Percentiles rank a stretch among this genome's conserved stretches.
Evolutionary conservation across 1,284 basidiomycete species (phyloP).

Genomic region (Takashimella koratensis): DNA sequence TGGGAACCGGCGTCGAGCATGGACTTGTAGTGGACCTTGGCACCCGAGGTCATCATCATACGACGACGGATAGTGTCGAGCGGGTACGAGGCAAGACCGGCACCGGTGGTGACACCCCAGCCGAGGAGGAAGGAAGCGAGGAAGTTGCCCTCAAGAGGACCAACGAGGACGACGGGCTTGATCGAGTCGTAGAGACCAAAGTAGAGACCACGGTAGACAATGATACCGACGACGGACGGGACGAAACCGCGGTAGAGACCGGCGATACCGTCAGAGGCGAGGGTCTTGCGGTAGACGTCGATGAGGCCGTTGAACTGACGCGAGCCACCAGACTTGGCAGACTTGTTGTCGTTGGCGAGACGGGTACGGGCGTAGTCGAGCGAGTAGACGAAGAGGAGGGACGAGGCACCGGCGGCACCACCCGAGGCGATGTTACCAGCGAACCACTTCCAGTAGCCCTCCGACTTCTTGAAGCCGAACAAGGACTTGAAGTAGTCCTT

Average conservation of each 20-base stretch:
- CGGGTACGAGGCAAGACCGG: conserved; percentile 92
- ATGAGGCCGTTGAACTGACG: conserved; percentile 93
- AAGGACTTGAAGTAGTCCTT: conserved; percentile 97
- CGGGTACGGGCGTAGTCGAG: conserved; percentile 94
- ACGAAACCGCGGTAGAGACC: conserved; percentile 95
- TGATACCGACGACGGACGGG: conserved; percentile 89
- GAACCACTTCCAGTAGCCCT: conserved; percentile 88
- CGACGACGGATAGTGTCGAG: conserved; percentile 94
- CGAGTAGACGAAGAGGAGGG: conserved; percentile 92
- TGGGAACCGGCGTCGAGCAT: conserved; percentile 63
- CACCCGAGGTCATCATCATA: conserved; percentile 90
- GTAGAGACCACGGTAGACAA: conserved; percentile 78
- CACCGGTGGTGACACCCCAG: conserved; percentile 92
- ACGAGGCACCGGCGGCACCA: conserved; percentile 95
- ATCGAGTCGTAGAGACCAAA: conserved; percentile 93
- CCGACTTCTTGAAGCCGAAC: conserved; percentile 85
- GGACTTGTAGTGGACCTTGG: conserved; percentile 54
- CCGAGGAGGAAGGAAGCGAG: conserved; percentile 84
- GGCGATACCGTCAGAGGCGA: conserved; percentile 79
- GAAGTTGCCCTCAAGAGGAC: conserved; percentile 82
- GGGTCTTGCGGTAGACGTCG: conserved; percentile 88
- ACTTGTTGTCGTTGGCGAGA: conserved; percentile 92
- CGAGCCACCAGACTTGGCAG: conserved; percentile 75
- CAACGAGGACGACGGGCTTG: conserved; percentile 87
- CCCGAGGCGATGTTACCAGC: conserved; percentile 90